These are phyloP conservation scores for Beauveria sp. DNA, from an alignment of 2,329 filamentous ascomycete genomes.

Conservation along the genomic window DNA sequence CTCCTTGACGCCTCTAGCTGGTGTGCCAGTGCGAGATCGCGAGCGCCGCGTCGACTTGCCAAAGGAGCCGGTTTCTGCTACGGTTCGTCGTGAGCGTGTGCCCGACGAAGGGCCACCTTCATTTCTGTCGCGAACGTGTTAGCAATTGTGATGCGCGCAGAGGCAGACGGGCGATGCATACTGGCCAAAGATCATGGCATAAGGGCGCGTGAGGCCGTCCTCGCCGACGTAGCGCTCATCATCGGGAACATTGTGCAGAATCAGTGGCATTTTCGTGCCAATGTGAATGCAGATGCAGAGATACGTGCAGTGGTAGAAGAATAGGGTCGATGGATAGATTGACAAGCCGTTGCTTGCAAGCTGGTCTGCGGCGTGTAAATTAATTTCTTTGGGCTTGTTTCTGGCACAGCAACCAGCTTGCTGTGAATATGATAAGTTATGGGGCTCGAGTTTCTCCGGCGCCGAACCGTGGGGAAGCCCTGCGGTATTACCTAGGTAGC, in stretches of 20 bases:
- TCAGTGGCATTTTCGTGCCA: conserved; percentile 52
- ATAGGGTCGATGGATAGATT: background rate
- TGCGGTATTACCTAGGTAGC: no score
- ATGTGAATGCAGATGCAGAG: conserved; percentile 13
- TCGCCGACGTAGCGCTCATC: conserved; percentile 60
- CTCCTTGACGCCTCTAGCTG: conserved; percentile 42
- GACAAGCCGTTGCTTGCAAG: background rate
- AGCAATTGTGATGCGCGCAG: conserved; percentile 4
- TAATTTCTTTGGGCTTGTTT: conserved; percentile 10
- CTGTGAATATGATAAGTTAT: background rate
- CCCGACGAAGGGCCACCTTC: conserved; percentile 40
- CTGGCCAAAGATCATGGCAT: conserved; percentile 60
- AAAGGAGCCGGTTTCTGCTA: conserved; percentile 57
- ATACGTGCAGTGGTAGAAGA: background rate
- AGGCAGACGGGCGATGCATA: conserved; percentile 26
- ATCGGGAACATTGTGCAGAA: conserved; percentile 61
- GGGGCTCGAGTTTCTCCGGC: conserved; percentile 7
- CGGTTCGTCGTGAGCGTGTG: conserved; percentile 42
- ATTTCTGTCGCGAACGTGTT: conserved; percentile 30
- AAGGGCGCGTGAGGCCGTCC: conserved; percentile 57
- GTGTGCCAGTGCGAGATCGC: conserved; percentile 53
- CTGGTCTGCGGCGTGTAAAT: conserved; percentile 1
- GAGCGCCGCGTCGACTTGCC: conserved; percentile 59
- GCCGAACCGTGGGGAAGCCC: background rate
- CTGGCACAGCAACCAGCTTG: conserved; percentile 12